Base-by-base conservation (phyloP, 2,329 filamentous ascomycete species). In the Sclerotinia glacialis region DNA sequence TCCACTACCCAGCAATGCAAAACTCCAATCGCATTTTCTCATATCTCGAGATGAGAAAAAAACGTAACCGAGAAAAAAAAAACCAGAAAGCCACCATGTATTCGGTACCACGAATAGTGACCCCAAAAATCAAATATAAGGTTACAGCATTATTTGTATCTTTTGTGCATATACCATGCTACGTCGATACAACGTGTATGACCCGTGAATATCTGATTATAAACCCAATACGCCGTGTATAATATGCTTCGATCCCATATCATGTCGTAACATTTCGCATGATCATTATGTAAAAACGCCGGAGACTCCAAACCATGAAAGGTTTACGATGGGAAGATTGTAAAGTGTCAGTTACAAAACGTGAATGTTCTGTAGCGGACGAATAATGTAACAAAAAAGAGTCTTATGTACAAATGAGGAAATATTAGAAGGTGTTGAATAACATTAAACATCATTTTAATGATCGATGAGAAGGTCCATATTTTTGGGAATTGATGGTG, bases 271-370 rank as follows among this genome's bases (percentile, higher is more conserved):
- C 40, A 46, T 37, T 60, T 60, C 47, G 34, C 56, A 65, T 56
- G 55, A 53, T 37, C 34, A 60, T 44, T 34, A 59, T 65, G 34
- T 47, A 64, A 59, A n/a, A 65, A 65, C 62, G 52, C 62, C 52
- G 18, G 34, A 55, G 47, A 67, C 46, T 40, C 66, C 37, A 49
- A 44, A 58, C 16, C 31, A 42, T 49, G n/a, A 26, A 34, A 21
- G 50, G 9, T 23, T 37, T 44, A 7, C 37, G 28, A 60, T 23
- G 26, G 28, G 28, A 60, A 60, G 28, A 60, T 49, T 21, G n/a
- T 23, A 49, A 60, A n/a, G 14, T 31, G 44, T 47, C 44, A 49
- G 26, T 26, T 49, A 37, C 31, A 49, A 49, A 49, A 60, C 31
- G 31, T 37, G 58, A 37, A 49, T 26, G 28, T 65, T 49, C 16